Conservation (phyloP, 2,329 filamentous ascomycete species). For the Colletotrichum kahawae region DNA sequence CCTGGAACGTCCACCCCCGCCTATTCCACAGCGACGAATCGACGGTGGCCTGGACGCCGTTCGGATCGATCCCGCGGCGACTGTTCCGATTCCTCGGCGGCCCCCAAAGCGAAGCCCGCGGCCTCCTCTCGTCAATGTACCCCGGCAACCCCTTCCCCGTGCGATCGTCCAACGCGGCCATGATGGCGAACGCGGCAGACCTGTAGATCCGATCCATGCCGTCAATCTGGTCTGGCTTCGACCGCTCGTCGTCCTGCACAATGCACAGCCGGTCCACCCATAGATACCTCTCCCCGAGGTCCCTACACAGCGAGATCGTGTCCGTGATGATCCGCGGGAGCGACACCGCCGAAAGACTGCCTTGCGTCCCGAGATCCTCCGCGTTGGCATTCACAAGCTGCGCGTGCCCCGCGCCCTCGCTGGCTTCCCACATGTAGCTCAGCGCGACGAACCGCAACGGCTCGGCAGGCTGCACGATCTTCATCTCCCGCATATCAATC, state of each 20-base stretch:
- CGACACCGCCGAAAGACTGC: neutral
- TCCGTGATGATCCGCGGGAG: conserved; percentile 46
- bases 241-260: conserved; percentile 44
- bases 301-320: conserved; percentile 46
- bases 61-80: neutral
- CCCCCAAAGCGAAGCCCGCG: neutral
- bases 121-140: neutral
- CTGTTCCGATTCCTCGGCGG: neutral
- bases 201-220: conserved; percentile 51
- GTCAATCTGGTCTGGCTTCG: conserved; percentile 41
- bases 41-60: neutral
- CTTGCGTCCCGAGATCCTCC: conserved; percentile 29
- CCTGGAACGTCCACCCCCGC: conserved; percentile 22
- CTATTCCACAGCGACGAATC: conserved; percentile 1
- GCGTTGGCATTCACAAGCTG: conserved; percentile 24
- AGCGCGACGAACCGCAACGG: conserved; percentile 45
- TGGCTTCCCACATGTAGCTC: conserved; percentile 45
- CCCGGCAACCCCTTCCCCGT: conserved; percentile 15
- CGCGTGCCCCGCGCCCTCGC: neutral
- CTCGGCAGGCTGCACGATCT: conserved; percentile 39
- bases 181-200: conserved; percentile 47
- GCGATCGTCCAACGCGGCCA: conserved; percentile 43
- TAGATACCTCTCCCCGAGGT: conserved; percentile 44
- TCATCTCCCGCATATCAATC: conserved; percentile 41
- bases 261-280: conserved; percentile 53